Base-by-base conservation (phyloP, 2,329 filamentous ascomycete species). In the Periconia macrospinosa region DNA sequence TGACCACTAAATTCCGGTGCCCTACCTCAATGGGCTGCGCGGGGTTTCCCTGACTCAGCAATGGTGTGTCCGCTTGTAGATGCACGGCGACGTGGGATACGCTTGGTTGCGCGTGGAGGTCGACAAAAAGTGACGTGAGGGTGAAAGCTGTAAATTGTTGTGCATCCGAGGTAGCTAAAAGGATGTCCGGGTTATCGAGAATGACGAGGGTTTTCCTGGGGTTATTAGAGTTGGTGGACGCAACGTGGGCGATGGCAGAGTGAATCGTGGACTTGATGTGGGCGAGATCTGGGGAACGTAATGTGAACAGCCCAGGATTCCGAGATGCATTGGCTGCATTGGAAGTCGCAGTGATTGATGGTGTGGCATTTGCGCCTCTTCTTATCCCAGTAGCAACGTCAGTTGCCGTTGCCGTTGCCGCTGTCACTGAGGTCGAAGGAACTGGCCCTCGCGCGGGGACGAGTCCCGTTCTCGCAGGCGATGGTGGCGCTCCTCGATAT, bases 51-150 rank as follows among this genome's bases (percentile, higher is more conserved):
- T 75, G 57, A 6, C 61, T 59, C 30, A 96, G 80, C 1, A 92
- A 86, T 1, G 83, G 79, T 69, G 94, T 91, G 20, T 90, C 88
- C n/a, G 88, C 81, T 23, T 89, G 69, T 0, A 87, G 84, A 41
- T 94, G 62, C 17, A 94, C 73, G 2, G 86, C 84, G 49, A 87
- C 79, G 75, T 91, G 80, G 6, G 86, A 83, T 59, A 80, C 74
- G 88, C 78, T 78, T 76, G 85, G 89, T 3, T 48, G 56, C 13
- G 49, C 58, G 51, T 71, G 62, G 54, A 70, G 54, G 6, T 56
- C 37, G 41, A 71, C 56, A 68, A 76, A 17, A 45, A 59, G 50
- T 20, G 68, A 60, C 6, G 58, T 57, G 3, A 73, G 58, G 33
- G 33, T 6, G 33, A 10, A 37, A 37, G 33, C 23, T 27, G 23